Conservation (phyloP, 2,329 filamentous ascomycete species). For the Madurella mycetomatis region DNA sequence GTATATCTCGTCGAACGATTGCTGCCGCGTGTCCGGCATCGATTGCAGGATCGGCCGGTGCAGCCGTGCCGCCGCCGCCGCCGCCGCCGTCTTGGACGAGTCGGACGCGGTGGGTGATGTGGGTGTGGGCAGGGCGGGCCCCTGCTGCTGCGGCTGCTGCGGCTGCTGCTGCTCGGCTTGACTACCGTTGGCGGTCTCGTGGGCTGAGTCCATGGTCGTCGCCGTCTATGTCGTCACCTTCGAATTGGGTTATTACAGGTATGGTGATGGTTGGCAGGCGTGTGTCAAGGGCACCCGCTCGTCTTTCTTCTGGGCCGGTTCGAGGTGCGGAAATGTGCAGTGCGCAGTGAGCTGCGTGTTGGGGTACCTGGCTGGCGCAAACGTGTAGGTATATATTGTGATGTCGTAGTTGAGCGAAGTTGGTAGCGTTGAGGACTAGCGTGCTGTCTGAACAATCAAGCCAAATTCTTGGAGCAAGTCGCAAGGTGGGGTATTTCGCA, state of each 20-base stretch:
- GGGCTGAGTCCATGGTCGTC: constrained; percentile 24
- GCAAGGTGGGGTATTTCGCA: neutral
- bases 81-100: constrained; percentile 2
- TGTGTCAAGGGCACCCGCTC: neutral
- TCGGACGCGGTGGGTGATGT: constrained; percentile 15
- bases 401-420: neutral
- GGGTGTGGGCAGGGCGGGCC: constrained; percentile 27
- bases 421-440: neutral
- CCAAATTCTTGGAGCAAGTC: neutral
- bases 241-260: no score
- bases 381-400: neutral
- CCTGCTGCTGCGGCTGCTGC: constrained; percentile 20
- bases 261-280: neutral
- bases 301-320: neutral
- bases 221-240: constrained; percentile 30
- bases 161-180: constrained; percentile 14
- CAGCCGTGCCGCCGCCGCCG: constrained; percentile 33
- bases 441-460: neutral
- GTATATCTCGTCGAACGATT: constrained; percentile 99
- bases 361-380: neutral
- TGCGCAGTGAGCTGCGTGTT: neutral
- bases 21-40: constrained; percentile 71
- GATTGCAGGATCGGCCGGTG: constrained; percentile 58
- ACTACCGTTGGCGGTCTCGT: neutral
- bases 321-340: constrained; percentile 1